Evolutionary conservation across 306 rosid species (phyloP).

Genomic region (Ochetophila trinervis): DNA sequence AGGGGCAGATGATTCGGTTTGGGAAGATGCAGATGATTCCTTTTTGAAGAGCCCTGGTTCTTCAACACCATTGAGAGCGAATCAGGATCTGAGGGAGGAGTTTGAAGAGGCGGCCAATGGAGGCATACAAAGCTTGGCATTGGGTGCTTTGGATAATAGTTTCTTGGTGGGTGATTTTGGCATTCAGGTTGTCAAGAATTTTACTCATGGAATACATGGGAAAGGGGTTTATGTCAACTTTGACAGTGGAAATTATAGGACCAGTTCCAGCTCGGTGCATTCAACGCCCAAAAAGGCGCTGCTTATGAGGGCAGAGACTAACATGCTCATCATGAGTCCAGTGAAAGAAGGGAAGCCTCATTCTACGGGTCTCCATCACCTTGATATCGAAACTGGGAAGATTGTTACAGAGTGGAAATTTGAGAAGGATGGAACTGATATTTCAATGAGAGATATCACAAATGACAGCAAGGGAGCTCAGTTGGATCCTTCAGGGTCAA

Average conservation of each 20-base stretch:
- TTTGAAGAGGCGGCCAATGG: constrained; percentile 89
- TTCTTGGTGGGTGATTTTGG: constrained; percentile 84
- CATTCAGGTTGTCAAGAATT: constrained; percentile 92
- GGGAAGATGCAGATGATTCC: constrained; percentile 86
- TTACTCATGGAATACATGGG: constrained; percentile 79
- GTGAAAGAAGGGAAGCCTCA: constrained; percentile 66
- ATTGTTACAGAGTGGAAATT: constrained; percentile 91
- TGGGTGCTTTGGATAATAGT: constrained; percentile 94
- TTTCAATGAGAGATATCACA: constrained; percentile 87
- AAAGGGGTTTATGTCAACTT: constrained; percentile 85
- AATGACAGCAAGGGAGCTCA: constrained; percentile 93
- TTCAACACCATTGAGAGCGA: constrained; percentile 46
- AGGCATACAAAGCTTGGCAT: constrained; percentile 85
- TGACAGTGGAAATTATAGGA: constrained; percentile 38
- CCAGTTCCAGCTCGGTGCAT: constrained; percentile 32
- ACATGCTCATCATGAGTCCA: constrained; percentile 98
- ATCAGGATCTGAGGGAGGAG: constrained; percentile 72
- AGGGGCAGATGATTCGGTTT: constrained; percentile 81
- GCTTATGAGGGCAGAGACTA: constrained; percentile 90
- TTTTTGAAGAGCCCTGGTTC: constrained; percentile 60
- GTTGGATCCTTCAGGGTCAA: constrained; percentile 89
- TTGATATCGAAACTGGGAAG: constrained; percentile 89
- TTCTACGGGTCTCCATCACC: constrained; percentile 76
- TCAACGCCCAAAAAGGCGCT: constrained; percentile 82
- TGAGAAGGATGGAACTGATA: constrained; percentile 86